These are phyloP conservation scores for Lipomyces orientalis DNA, from an alignment of 805 yeast species.

Conservation along the genomic window DNA sequence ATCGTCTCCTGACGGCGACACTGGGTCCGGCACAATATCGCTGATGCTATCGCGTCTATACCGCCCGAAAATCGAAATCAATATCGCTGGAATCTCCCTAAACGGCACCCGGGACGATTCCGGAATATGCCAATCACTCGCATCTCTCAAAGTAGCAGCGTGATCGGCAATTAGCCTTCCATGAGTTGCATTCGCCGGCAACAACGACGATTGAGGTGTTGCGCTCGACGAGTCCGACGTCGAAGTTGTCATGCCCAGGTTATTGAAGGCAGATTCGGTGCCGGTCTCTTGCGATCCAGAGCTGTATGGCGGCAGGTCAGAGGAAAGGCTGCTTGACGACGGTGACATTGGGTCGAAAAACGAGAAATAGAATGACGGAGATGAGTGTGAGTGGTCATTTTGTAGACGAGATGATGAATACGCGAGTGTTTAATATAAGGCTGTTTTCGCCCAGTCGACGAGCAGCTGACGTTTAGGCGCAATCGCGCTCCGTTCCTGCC, in stretches of 20 bases:
- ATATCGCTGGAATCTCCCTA: constrained; percentile 26
- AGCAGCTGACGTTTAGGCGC: neutral
- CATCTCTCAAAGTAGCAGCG: neutral
- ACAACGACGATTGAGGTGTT: too few species aligned
- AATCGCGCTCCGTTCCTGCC: neutral
- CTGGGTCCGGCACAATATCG: neutral
- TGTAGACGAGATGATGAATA: too few species aligned
- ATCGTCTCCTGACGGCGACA: neutral
- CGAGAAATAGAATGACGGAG: too few species aligned
- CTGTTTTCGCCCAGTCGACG: neutral
- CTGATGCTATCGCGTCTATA: constrained; percentile 18
- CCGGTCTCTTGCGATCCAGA: too few species aligned
- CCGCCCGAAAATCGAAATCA: constrained; percentile 27
- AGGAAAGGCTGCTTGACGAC: too few species aligned
- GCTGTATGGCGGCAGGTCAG: too few species aligned
- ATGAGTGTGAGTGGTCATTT: too few species aligned
- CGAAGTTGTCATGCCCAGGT: too few species aligned
- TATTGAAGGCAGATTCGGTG: too few species aligned
- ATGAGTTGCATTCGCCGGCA: constrained; percentile 1
- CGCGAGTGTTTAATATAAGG: neutral
- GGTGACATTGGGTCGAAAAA: too few species aligned
- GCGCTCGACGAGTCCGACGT: too few species aligned
- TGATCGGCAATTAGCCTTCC: constrained; percentile 9
- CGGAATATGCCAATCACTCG: constrained; percentile 25
- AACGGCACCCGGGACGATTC: constrained; percentile 11